phyloP scores from a whole-genome alignment of 2,329 filamentous ascomycete species.

The Aureobasidium melanogenum region DNA sequence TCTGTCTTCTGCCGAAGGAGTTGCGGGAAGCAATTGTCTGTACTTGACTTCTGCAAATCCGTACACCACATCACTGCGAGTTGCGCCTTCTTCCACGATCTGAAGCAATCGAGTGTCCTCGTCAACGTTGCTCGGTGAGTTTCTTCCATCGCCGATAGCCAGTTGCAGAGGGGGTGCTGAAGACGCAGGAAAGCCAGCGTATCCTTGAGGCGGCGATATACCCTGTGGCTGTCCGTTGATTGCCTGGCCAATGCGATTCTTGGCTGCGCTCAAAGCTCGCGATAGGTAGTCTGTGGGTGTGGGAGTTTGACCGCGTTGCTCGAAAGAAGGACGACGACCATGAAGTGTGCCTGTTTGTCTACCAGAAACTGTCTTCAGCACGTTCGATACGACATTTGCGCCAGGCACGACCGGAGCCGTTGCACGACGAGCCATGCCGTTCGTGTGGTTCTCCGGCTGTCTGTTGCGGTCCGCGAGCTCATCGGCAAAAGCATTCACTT shows the following conservation, averaged over 20 bases:
- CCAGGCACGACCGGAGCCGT: conserved; percentile 64
- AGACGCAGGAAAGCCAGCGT: conserved; percentile 77
- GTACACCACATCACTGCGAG: conserved; percentile 89
- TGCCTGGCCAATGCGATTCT: conserved; percentile 46
- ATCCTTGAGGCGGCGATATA: conserved; percentile 63
- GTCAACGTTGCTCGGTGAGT: conserved; percentile 51
- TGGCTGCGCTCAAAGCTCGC: conserved; percentile 91
- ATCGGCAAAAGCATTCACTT: conserved; percentile 95
- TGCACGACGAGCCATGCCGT: conserved; percentile 61
- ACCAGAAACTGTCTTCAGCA: conserved; percentile 64
- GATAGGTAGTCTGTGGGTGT: conserved; percentile 81
- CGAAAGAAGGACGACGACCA: conserved; percentile 70
- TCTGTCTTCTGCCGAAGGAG: conserved; percentile 66
- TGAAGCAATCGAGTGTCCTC: conserved; percentile 74
- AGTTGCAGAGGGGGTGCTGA: conserved; percentile 65
- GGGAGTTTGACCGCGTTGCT: conserved; percentile 60
- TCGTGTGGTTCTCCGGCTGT: conserved; percentile 19
- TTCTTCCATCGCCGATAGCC: conserved; percentile 50
- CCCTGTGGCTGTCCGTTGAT: conserved; percentile 62
- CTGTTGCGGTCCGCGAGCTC: conserved; percentile 60
- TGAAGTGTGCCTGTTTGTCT: conserved; percentile 54
- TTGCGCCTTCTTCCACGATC: conserved; percentile 83
- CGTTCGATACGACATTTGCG: conserved; percentile 60
- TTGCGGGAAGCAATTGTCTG: conserved; percentile 85
- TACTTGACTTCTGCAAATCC: conserved; percentile 98